A percentile compares a stretch with the other conserved stretches of the same genome.
Conservation (phyloP, 2,329 filamentous ascomycete species). For the Beauveria sp. region DNA sequence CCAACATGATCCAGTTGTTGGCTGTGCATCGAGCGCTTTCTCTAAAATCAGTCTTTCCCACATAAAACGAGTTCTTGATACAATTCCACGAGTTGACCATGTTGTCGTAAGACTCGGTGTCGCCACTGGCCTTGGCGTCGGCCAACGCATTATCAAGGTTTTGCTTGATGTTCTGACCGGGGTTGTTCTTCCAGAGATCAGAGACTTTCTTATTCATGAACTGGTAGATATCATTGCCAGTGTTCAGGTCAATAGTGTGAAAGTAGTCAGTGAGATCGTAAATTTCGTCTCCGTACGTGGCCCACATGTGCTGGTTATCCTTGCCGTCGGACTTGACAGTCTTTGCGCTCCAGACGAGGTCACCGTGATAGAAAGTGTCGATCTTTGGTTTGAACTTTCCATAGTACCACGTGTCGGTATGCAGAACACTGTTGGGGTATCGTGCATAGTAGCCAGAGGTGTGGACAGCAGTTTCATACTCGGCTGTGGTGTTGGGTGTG, state of each 20-base stretch:
- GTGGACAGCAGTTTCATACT: slow-evolving; percentile 54
- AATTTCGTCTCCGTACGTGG: slow-evolving; percentile 64
- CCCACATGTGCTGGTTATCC: slow-evolving; percentile 66
- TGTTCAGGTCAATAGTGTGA: slow-evolving; percentile 56
- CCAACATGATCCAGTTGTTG: slow-evolving; percentile 85
- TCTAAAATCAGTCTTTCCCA: slow-evolving; percentile 80
- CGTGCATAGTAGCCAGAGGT: slow-evolving; percentile 56
- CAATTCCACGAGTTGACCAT: slow-evolving; percentile 67
- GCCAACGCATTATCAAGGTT: slow-evolving; percentile 50
- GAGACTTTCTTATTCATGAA: slow-evolving; percentile 67
- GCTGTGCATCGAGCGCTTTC: slow-evolving; percentile 66
- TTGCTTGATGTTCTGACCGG: slow-evolving; percentile 70
- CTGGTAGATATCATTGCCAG: slow-evolving; percentile 48
- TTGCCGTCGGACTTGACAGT: slow-evolving; percentile 58
- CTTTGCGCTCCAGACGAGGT: slow-evolving; percentile 62
- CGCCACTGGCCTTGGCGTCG: slow-evolving; percentile 36
- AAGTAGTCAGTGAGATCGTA: slow-evolving; percentile 94
- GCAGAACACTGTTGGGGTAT: slow-evolving; percentile 49
- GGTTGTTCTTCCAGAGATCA: slow-evolving; percentile 62
- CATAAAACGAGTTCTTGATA: slow-evolving; percentile 74
- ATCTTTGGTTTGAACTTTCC: slow-evolving; percentile 69
- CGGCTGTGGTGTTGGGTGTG: slow-evolving; percentile 55
- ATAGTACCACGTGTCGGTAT: slow-evolving; percentile 68
- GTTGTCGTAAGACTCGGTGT: slow-evolving; percentile 39
- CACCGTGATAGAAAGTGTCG: slow-evolving; percentile 77